Evolutionary conservation across 768 basidiomycete species (phyloP), one percentile per base, ranked within the genome.

Genomic region (Leccinum fibrillosum): DNA sequence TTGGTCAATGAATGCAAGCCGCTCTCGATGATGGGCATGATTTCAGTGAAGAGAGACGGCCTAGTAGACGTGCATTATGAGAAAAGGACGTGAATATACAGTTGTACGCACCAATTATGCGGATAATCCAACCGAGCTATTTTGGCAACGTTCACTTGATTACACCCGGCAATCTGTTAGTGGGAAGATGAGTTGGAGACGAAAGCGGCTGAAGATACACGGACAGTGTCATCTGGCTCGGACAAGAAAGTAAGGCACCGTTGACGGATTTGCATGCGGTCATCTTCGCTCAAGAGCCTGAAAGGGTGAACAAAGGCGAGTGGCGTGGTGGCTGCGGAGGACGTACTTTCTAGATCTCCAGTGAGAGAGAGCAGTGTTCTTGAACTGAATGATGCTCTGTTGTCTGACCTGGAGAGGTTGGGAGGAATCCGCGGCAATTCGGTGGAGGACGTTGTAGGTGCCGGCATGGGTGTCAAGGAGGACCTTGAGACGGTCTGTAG

Each of bases 321-420:
- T 52, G 48, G 55, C 35, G 45, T 17, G 10, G 37, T 19, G 51
- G 48, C 37, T 35, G 51, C 13, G 48, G 23, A 52, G 17, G 23
- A 62, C 81, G 68, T 62, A 90, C 92, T 85, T 91, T 75, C 86
- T 76, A 32, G 86, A 87, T 67, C 82, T 79, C 94, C 94, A 96
- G 66, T 90, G 86, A 51, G 74, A 74, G 4, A 86, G 70, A 2
- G 86, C 86, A 1, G 81, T 79, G 64, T 94, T 95, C 75, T 95
- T 95, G 76, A 94, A 89, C 66, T 93, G 92, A 55, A 95, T 89
- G 61, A 92, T 90, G 25, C 89, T 85, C 69, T 90, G 89, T 63
- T 89, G 82, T 44, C 93, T 84, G 52, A 94, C 81, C 15, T 75
- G 75, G 37, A 88, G 70, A 13, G 89, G 86, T n/a, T 86, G 71